Evolutionary conservation across 768 basidiomycete species (phyloP).

Genomic region (Suillus fuscotomentosus): DNA sequence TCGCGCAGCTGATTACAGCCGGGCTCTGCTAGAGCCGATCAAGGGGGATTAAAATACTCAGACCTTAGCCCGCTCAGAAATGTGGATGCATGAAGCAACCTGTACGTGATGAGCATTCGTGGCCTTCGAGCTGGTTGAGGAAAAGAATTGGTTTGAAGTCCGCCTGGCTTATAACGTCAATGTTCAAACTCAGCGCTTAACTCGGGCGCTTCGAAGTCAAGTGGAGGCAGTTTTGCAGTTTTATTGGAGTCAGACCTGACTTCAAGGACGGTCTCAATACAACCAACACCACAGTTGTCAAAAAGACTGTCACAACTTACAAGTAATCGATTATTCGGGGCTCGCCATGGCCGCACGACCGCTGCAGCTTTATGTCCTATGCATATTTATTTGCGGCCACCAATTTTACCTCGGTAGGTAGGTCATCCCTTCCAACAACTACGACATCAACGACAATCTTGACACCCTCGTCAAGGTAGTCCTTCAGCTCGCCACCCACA

Average conservation of each 20-base stretch:
- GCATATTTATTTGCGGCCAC: background rate
- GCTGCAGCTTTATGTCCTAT: background rate
- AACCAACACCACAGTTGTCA: background rate
- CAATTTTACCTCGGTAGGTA: background rate
- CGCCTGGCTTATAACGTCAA: background rate
- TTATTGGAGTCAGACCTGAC: background rate
- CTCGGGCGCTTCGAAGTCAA: too few relatives aligned
- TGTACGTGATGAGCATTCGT: slow-evolving; percentile 65
- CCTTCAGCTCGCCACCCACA: background rate
- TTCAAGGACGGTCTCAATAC: background rate
- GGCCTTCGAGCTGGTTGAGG: slow-evolving; percentile 52
- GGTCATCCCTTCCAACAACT: background rate
- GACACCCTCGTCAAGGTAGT: background rate
- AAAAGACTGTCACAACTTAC: background rate
- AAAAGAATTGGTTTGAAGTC: background rate
- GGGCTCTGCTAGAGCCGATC: slow-evolving; percentile 64
- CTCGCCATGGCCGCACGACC: background rate
- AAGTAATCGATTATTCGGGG: background rate
- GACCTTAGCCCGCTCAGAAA: slow-evolving; percentile 82
- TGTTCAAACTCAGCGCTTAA: background rate
- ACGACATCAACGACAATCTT: background rate
- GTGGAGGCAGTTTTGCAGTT: background rate
- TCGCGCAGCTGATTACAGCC: slow-evolving; percentile 54
- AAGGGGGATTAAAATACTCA: slow-evolving; percentile 67
- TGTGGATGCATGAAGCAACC: slow-evolving; percentile 30